Conservation (phyloP, 129 eudicot genomes). For the Saposhnikovia divaricata region DNA sequence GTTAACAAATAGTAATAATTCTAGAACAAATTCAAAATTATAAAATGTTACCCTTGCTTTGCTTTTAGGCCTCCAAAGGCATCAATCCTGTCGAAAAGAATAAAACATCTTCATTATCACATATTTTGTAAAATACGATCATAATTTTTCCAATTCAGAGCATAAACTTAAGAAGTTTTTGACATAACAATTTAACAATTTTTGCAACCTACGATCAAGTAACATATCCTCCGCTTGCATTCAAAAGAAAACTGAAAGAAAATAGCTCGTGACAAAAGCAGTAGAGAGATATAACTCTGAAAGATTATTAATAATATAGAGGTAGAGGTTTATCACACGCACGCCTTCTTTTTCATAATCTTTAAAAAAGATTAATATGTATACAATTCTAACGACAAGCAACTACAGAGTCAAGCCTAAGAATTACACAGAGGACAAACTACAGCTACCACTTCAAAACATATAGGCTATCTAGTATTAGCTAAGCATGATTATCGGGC, state of each 20-base stretch:
- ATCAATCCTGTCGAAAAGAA: slow-evolving; percentile 59
- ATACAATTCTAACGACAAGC: too few relatives aligned
- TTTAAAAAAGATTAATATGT: not conserved
- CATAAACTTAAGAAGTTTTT: too few relatives aligned
- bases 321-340: not conserved
- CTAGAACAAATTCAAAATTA: not conserved
- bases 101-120: not conserved
- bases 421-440: too few relatives aligned
- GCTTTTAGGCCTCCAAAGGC: slow-evolving; percentile 83
- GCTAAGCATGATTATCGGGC: too few relatives aligned
- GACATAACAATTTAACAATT: too few relatives aligned
- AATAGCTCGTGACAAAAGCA: not conserved
- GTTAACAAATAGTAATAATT: not conserved
- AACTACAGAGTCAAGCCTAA: too few relatives aligned
- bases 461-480: too few relatives aligned
- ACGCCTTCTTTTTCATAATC: not conserved
- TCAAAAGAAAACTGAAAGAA: too few relatives aligned
- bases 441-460: too few relatives aligned
- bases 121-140: not conserved
- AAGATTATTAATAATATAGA: not conserved
- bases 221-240: too few relatives aligned
- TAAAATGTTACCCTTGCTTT: slow-evolving; percentile 66
- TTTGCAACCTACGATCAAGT: too few relatives aligned
- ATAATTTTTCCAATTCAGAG: too few relatives aligned
- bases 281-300: not conserved